Evolutionary conservation across 257 asterid species (phyloP), one percentile per base, ranked within the genome.

Genomic region (Dorcoceras hygrometricum): DNA sequence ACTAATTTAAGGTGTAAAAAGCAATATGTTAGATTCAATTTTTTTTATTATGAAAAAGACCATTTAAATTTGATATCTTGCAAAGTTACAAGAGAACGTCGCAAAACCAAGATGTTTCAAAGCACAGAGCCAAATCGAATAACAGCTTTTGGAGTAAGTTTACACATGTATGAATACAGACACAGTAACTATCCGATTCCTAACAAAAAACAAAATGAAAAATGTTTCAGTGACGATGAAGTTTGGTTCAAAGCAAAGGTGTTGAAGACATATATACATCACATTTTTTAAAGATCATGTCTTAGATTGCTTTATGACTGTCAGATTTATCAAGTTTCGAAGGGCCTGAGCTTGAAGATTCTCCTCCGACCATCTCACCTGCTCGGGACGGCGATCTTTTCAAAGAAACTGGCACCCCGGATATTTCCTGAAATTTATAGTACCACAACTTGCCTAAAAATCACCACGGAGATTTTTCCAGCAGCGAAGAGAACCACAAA

Each of bases 331-430:
- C 96, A 32, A 86, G 85, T 69, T 82, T 84, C 36, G 87, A 84
- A 58, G 82, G 78, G 63, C 95, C 96, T 34, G 98, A 89, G 83
- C 90, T 85, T 2, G 98, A 91, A 18, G 96, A 83, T 71, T 89
- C 95, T 53, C 95, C 95, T 53, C 95, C 95, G 86, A 78, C 77
- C 25, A 75, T 76, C 57, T 86, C 93, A 58, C 81, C 73, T 26
- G 79, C 55, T 39, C 77, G 85, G 32, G 87, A 19, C 58, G 87
- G 43, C 28, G 88, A 87, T 71, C 87, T 82, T 87, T 84, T 89
- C 78, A 91, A 62, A 51, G 86, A 73, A 66, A 89, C 84, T 6
- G 92, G 96, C 79, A 91, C 61, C 53, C 96, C 96, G 10, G 98
- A 89, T 27, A 84, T 82, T 79, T 87, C 96, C 96, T 89, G 94